Evolutionary conservation across 1,284 basidiomycete species (phyloP), one percentile per base, ranked within the genome.

Genomic region (Rhodotorula sp.): DNA sequence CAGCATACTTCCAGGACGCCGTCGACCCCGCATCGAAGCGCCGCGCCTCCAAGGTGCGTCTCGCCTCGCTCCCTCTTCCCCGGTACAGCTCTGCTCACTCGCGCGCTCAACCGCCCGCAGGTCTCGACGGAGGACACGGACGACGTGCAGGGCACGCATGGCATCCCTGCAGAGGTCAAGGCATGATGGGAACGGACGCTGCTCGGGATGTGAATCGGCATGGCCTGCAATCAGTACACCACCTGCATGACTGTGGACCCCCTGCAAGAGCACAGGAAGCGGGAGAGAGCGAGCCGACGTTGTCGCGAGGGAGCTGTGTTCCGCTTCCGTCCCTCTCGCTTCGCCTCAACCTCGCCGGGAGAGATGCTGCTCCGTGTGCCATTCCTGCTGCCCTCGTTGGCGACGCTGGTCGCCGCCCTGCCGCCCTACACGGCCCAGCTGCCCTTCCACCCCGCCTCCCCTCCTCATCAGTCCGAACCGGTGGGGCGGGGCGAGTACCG

Each of bases 1-100:
- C 76, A 7, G 64, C 71, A 27, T 77, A 77, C 62, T 77, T 77
- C 48, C 13, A 32, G 37, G 59, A 55, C 34, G 65, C 61, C 29
- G 59, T 57, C 15, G 68, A 69, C 34, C 63, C 68, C 29, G 22
- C n/a, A 6, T n/a, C 29, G 27, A 48, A 34, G 44, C 15, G 36
- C 8, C 64, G 53, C 58, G 48, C 32, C 53, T 17, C 21, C 51
- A 57, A 69, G 50, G 50, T n/a, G 50, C 10, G 50, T 12, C 13
- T 51, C n/a, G n/a, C 51, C 37, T 46, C 67, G 51, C 34, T 15
- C 25, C 39, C 55, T 22, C 63, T 27, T 32, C 51, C 48, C 39
- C 29, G 39, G 46, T 21, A 32, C 50, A n/a, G n/a, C n/a, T n/a
- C 48, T 8, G 34, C 46, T 15, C 32, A 12, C 44, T 59, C 29